Evolutionary conservation across 805 yeast species (phyloP).

Genomic region (Ogataea paradorogensis): DNA sequence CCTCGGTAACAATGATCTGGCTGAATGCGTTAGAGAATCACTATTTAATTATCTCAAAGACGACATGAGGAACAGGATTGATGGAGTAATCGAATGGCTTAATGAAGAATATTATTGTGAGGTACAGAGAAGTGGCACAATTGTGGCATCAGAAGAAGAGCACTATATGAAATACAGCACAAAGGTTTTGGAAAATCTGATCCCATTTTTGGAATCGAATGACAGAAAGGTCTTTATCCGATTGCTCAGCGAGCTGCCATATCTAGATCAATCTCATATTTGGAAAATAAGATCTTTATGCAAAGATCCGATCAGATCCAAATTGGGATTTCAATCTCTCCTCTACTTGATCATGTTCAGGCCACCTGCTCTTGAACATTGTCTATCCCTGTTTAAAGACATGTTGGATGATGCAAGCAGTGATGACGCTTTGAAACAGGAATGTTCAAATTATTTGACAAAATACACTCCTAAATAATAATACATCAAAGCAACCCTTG

Average conservation of each 20-base stretch:
- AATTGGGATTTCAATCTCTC: constrained; percentile 78
- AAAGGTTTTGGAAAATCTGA: constrained; percentile 68
- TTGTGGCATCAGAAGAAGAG: constrained; percentile 20
- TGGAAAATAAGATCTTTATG: constrained; percentile 68
- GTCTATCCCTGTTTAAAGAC: constrained; percentile 48
- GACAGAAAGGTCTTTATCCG: constrained; percentile 83
- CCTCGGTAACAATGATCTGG: constrained; percentile 45
- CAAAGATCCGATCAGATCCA: constrained; percentile 77
- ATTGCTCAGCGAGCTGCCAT: constrained; percentile 84
- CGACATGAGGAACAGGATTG: constrained; percentile 69
- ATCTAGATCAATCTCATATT: constrained; percentile 59
- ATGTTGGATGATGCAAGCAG: constrained; percentile 38
- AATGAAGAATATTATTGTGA: constrained; percentile 84
- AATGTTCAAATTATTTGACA: constrained; percentile 43
- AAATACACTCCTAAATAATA: constrained; percentile 39
- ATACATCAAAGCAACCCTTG: constrained; percentile 68
- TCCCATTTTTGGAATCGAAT: constrained; percentile 78
- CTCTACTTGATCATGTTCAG: constrained; percentile 84
- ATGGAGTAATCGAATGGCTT: constrained; percentile 83
- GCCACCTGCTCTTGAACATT: constrained; percentile 70
- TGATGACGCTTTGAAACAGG: constrained; percentile 49
- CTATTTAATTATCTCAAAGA: constrained; percentile 70
- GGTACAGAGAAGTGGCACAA: constrained; percentile 39
- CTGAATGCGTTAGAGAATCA: constrained; percentile 64
- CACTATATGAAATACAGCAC: constrained; percentile 67